These are phyloP conservation scores for Cicer yamashitae DNA, from an alignment of 306 rosid species.

Conservation along the genomic window DNA sequence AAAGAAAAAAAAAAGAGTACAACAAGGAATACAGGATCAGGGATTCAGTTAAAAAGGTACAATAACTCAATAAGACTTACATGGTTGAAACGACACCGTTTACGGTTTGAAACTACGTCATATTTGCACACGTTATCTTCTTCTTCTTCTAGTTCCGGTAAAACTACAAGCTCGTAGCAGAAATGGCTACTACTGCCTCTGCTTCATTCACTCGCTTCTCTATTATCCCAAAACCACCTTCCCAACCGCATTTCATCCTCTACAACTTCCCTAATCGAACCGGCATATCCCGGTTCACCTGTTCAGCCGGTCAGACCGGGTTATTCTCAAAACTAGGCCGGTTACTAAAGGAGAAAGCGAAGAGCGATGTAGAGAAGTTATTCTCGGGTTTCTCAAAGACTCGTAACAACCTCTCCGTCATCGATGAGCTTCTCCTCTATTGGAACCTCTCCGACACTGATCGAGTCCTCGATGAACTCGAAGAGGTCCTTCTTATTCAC, in stretches of 20 bases:
- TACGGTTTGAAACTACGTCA: neutral
- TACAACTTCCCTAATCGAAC: conserved; percentile 30
- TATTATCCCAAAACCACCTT: conserved; percentile 45
- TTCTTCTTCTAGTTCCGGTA: conserved; percentile 1
- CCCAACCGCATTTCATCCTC: conserved; percentile 41
- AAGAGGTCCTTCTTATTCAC: conserved; percentile 64
- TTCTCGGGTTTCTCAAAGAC: conserved; percentile 92
- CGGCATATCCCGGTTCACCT: conserved; percentile 56
- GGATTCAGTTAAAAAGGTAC: no score
- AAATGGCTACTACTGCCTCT: conserved; percentile 67
- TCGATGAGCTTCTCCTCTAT: conserved; percentile 91
- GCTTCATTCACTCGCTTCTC: conserved; percentile 54
- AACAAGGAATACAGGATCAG: no score
- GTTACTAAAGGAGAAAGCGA: conserved; percentile 86
- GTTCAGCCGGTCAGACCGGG: conserved; percentile 79
- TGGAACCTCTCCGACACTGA: conserved; percentile 97
- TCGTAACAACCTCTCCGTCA: conserved; percentile 81
- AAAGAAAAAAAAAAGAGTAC: no score
- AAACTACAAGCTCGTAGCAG: neutral
- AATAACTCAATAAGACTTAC: no score
- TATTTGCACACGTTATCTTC: conserved; percentile 39
- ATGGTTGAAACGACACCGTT: neutral
- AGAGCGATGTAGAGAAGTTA: conserved; percentile 88
- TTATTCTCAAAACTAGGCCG: conserved; percentile 83
- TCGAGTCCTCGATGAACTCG: conserved; percentile 89